Conservation (phyloP, 2,329 filamentous ascomycete species). For the Trichoderma guizhouense region DNA sequence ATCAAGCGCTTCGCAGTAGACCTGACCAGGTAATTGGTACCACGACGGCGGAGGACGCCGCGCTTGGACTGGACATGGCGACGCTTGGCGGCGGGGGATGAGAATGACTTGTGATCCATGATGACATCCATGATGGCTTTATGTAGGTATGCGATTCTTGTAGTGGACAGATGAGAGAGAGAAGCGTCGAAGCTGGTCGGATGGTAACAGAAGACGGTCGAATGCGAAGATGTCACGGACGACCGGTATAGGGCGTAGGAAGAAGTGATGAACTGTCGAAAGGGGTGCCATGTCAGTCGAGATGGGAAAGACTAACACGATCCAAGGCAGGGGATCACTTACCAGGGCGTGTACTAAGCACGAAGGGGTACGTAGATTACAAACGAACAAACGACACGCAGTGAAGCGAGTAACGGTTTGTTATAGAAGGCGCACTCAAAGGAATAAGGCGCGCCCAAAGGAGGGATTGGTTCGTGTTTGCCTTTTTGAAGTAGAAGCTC, state of each 20-base stretch:
- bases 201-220: not conserved
- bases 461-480: not conserved
- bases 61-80: constrained; percentile 18
- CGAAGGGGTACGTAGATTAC: not conserved
- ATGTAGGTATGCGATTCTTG: not conserved
- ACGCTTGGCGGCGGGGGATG: constrained; percentile 5
- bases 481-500: not conserved
- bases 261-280: constrained; percentile 1
- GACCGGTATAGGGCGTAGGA: constrained; percentile 13
- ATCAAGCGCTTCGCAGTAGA: constrained; percentile 23
- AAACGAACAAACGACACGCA: not conserved
- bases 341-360: not conserved
- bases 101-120: constrained; percentile 13
- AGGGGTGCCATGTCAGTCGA: constrained; percentile 10
- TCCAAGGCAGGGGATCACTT: not conserved
- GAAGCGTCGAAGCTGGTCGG: not conserved
- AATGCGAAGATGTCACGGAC: constrained; percentile 7
- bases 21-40: constrained; percentile 31
- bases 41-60: constrained; percentile 20
- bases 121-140: constrained; percentile 8
- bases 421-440: constrained; percentile 7
- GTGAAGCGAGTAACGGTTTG: not conserved
- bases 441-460: not conserved
- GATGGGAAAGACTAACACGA: constrained; percentile 1
- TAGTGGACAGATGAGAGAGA: not conserved